These are phyloP conservation scores for Magnaporthales sp. DNA, from an alignment of 2,329 filamentous ascomycete species.

Conservation along the genomic window DNA sequence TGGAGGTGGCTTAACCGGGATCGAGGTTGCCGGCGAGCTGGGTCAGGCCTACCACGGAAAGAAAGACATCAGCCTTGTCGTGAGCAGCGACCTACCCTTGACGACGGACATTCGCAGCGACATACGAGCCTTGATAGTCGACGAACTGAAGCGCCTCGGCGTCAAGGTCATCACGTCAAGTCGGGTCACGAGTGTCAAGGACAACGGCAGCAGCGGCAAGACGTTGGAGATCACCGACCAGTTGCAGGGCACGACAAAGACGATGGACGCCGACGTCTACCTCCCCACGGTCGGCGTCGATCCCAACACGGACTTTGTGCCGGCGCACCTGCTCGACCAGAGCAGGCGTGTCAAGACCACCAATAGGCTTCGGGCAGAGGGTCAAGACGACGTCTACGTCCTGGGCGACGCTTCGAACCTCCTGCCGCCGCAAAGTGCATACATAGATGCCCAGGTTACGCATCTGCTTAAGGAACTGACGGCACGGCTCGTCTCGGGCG, in stretches of 20 bases:
- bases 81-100: conserved; percentile 29
- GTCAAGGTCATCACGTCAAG: conserved; percentile 32
- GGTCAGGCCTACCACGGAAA: conserved; percentile 34
- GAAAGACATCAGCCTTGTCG: conserved; percentile 38
- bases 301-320: conserved; percentile 29
- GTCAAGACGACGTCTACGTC: conserved; percentile 19
- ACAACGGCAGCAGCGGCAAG: conserved; percentile 6
- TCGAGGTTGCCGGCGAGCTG: conserved; percentile 43
- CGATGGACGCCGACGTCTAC: conserved; percentile 22
- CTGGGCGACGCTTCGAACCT: conserved; percentile 20
- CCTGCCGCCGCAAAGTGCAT: conserved; percentile 13
- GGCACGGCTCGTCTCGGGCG: conserved; percentile 9
- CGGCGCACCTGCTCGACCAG: conserved; percentile 16
- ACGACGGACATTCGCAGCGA: conserved; percentile 18
- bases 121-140: conserved; percentile 28
- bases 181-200: conserved; percentile 20
- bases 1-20: conserved; percentile 41
- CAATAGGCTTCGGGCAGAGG: conserved; percentile 15
- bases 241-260: conserved; percentile 6
- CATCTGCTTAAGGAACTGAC: conserved; percentile 15
- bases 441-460: conserved; percentile 15
- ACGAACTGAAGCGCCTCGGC: conserved; percentile 25
- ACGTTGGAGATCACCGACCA: neutral
- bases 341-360: conserved; percentile 16
- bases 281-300: conserved; percentile 36